phyloP scores from a whole-genome alignment of 495 filamentous ascomycete species.

The Penicillium chermesinum region DNA sequence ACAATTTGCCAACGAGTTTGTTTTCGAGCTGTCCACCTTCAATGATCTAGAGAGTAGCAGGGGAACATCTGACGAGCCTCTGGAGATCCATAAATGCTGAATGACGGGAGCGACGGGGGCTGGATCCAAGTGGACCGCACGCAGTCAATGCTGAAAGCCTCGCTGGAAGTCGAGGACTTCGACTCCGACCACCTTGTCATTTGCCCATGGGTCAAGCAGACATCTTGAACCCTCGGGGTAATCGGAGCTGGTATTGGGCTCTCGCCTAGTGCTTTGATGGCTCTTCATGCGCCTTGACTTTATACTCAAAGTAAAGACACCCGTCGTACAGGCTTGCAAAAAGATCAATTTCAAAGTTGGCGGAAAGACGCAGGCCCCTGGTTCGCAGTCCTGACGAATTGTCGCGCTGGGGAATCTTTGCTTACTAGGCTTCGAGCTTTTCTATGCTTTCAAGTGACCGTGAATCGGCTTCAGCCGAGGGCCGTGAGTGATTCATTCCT shows the following conservation, averaged over 20 bases:
- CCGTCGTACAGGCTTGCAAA: constrained; percentile 17
- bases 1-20: background rate
- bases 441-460: background rate
- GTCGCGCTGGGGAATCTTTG: constrained; percentile 21
- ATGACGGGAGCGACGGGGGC: constrained; percentile 6
- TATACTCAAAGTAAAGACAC: constrained; percentile 6
- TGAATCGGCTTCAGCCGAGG: background rate
- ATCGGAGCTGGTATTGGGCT: constrained; percentile 5
- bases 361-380: constrained; percentile 20
- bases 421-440: background rate
- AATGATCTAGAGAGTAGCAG: background rate
- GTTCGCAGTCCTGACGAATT: constrained; percentile 23
- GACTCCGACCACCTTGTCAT: constrained; percentile 19
- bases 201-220: constrained; percentile 17
- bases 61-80: too few species aligned
- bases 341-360: too few species aligned
- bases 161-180: constrained; percentile 22
- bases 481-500: background rate
- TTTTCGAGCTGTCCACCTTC: background rate
- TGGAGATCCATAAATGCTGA: constrained; percentile 16
- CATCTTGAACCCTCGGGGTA: background rate
- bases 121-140: constrained; percentile 29
- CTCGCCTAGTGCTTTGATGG: constrained; percentile 17
- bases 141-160: constrained; percentile 24
- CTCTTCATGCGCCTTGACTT: constrained; percentile 21